Percentiles rank a stretch among this genome's conserved stretches.
Conservation (phyloP, 495 filamentous ascomycete species). For the Amphirosellinia nigrospora region DNA sequence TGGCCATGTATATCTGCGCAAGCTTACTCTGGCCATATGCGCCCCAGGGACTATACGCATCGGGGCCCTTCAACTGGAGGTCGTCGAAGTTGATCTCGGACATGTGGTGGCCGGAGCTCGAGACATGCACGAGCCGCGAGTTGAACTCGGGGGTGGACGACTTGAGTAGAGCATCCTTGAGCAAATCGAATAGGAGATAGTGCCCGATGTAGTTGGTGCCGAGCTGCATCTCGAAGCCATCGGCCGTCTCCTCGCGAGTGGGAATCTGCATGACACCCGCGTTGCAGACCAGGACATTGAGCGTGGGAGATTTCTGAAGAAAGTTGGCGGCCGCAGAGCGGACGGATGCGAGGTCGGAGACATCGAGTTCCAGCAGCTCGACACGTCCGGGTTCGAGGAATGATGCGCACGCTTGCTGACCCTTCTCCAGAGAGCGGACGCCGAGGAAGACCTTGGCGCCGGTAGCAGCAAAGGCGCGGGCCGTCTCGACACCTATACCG, state of each 20-base stretch:
- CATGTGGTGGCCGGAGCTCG: constrained; percentile 47
- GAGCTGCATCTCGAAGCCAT: constrained; percentile 55
- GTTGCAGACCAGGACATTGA: constrained; percentile 39
- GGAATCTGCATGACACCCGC: constrained; percentile 50
- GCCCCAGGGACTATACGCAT: constrained; percentile 45
- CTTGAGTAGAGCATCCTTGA: constrained; percentile 47
- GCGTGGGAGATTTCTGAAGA: constrained; percentile 18
- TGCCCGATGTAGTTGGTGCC: constrained; percentile 55
- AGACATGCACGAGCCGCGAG: constrained; percentile 52
- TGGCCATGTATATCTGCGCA: constrained; percentile 51
- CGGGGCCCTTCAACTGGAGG: constrained; percentile 30
- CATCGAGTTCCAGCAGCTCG: constrained; percentile 42
- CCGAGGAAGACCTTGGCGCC: constrained; percentile 56
- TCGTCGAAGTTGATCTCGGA: constrained; percentile 21
- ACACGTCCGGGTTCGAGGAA: constrained; percentile 35
- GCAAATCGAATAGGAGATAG: constrained; percentile 56
- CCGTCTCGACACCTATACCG: constrained; percentile 62
- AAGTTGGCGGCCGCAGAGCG: constrained; percentile 35
- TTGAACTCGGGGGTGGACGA: constrained; percentile 43
- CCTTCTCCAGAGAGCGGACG: constrained; percentile 49
- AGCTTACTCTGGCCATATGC: constrained; percentile 50
- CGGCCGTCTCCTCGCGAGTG: constrained; percentile 39
- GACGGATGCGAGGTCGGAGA: constrained; percentile 29
- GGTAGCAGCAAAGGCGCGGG: constrained; percentile 50
- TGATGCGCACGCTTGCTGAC: constrained; percentile 32